Percentiles rank a stretch among this genome's conserved stretches.
Evolutionary conservation across 2,329 filamentous ascomycete species (phyloP).

Genomic region (Trichophyton schoenleinii): DNA sequence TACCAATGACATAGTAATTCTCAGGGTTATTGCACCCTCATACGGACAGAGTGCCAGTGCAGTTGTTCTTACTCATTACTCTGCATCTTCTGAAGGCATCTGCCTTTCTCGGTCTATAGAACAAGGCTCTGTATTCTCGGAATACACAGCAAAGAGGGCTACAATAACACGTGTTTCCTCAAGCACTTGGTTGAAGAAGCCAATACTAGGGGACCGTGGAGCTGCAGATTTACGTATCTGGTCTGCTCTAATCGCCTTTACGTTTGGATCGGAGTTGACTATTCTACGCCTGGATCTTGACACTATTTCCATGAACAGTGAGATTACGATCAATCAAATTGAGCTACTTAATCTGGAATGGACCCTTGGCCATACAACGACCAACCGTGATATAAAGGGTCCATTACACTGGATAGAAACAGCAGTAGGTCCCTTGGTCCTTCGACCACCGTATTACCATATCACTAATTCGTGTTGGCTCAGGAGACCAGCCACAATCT

Average conservation of each 20-base stretch:
- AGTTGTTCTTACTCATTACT: slow-evolving; percentile 18
- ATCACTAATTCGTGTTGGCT: neutral
- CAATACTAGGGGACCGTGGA: neutral
- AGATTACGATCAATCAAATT: neutral
- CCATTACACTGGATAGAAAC: slow-evolving; percentile 4
- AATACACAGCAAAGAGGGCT: slow-evolving; percentile 17
- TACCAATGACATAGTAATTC: slow-evolving; percentile 25
- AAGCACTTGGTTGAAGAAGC: slow-evolving; percentile 22
- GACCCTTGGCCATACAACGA: neutral
- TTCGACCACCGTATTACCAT: neutral
- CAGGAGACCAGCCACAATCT: neutral
- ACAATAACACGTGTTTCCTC: slow-evolving; percentile 21
- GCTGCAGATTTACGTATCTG: neutral
- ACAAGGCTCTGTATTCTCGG: slow-evolving; percentile 21
- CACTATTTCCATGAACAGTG: neutral
- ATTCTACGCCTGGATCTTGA: slow-evolving; percentile 1
- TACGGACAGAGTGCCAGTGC: slow-evolving; percentile 14
- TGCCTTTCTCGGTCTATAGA: slow-evolving; percentile 13
- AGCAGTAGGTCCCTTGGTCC: neutral
- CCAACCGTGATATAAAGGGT: neutral
- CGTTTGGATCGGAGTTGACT: slow-evolving; percentile 21
- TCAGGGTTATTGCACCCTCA: slow-evolving; percentile 16
- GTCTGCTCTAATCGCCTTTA: slow-evolving; percentile 15
- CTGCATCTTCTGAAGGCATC: slow-evolving; percentile 12
- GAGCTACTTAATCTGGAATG: neutral